Conservation (phyloP, 2,329 filamentous ascomycete species). For the Stenocarpella maydis region DNA sequence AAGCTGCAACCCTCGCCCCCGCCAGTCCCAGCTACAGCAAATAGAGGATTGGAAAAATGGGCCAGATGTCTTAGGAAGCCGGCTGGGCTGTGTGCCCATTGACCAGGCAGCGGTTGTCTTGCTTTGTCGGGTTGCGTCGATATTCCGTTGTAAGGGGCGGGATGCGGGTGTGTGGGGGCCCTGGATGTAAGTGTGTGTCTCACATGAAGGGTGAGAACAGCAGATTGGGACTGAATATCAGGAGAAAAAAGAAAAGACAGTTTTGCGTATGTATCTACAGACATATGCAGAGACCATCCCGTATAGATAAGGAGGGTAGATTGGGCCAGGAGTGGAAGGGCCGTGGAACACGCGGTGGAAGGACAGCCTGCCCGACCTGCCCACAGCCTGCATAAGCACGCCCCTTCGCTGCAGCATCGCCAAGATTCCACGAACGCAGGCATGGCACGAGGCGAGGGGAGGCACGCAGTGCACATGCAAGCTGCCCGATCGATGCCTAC, state of each 20-base stretch:
- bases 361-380: neutral
- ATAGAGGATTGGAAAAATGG: neutral
- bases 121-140: neutral
- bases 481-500: neutral
- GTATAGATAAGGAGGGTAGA: neutral
- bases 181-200: too few relatives aligned
- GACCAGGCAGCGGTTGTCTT: conserved; percentile 1
- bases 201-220: too few relatives aligned
- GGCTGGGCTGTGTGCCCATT: conserved; percentile 16
- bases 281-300: neutral
- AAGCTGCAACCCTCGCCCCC: conserved; percentile 23
- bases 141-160: neutral
- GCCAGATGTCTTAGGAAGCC: conserved; percentile 24
- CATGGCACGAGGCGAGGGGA: conserved; percentile 4
- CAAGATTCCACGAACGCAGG: conserved; percentile 15
- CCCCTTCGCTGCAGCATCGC: neutral
- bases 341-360: conserved; percentile 11
- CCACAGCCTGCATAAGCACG: conserved; percentile 15
- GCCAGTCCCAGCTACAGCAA: neutral
- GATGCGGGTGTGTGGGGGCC: too few relatives aligned
- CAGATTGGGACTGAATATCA: too few relatives aligned
- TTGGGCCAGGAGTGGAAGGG: neutral
- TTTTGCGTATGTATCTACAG: neutral
- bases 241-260: neutral
- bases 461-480: neutral